Percentiles rank a stretch among this genome's conserved stretches.
Evolutionary conservation across 75 land plant genomes (phyloP).

Genomic region (Picea sitchensis): DNA sequence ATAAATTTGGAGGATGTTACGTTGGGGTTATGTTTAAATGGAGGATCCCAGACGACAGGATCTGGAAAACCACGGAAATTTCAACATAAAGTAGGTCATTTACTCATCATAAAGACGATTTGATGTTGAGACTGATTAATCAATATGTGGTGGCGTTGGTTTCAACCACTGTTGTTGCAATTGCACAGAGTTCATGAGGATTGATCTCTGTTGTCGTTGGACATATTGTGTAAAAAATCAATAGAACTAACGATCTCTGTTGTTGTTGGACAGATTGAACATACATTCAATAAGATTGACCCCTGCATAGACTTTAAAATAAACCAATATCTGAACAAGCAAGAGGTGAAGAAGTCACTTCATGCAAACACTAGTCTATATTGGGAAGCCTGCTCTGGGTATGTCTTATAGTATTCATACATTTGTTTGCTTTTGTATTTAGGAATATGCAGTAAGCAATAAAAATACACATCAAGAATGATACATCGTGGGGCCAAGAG

Average conservation of each 20-base stretch:
- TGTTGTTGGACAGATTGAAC: no score
- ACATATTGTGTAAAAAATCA: no score
- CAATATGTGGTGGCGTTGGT: background rate
- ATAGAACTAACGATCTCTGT: no score
- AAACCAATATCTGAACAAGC: constrained; percentile 19
- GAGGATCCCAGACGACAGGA: constrained; percentile 1
- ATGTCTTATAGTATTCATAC: no score
- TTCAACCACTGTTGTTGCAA: background rate
- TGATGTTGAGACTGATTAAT: background rate
- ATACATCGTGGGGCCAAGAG: no score
- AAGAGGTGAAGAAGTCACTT: constrained; percentile 32
- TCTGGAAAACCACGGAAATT: background rate
- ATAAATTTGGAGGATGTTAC: constrained; percentile 19
- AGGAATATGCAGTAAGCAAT: no score
- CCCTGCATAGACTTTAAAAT: constrained; percentile 19
- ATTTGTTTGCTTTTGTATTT: no score
- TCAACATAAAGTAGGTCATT: constrained; percentile 5
- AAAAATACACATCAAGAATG: no score
- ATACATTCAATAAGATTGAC: constrained; percentile 5
- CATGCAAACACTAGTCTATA: constrained; percentile 35
- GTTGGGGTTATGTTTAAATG: constrained; percentile 3
- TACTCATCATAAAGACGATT: no score
- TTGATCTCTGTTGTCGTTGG: no score
- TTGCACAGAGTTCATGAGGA: background rate
- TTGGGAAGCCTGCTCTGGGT: no score